phyloP scores from a whole-genome alignment of 1,284 basidiomycete species.

The Cryptococcus maquisensis region DNA sequence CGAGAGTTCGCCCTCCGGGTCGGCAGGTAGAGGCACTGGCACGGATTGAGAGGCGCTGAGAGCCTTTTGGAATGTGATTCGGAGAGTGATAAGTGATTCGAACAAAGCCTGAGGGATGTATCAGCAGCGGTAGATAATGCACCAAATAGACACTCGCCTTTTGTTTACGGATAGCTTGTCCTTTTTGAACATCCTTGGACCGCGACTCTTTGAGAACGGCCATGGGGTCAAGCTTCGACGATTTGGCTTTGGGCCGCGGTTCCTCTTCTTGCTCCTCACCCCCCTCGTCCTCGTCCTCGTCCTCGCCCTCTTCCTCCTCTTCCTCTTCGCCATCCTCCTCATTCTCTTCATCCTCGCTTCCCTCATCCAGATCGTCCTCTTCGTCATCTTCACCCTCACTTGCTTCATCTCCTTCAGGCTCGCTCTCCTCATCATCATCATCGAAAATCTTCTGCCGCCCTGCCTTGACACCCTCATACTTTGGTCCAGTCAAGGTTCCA shows the following conservation, averaged over 20 bases:
- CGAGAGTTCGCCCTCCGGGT: constrained; percentile 28
- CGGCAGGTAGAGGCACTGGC: constrained; percentile 50
- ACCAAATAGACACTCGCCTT: constrained; percentile 56
- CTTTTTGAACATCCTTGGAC: constrained; percentile 57
- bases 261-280: constrained; percentile 47
- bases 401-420: constrained; percentile 23
- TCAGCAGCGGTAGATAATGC: not conserved
- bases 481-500: constrained; percentile 50
- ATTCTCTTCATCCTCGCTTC: constrained; percentile 40
- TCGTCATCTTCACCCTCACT: constrained; percentile 53
- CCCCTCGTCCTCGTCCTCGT: constrained; percentile 52
- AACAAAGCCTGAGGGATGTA: constrained; percentile 60
- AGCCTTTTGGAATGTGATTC: constrained; percentile 84
- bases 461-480: constrained; percentile 67
- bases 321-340: constrained; percentile 35
- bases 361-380: constrained; percentile 59
- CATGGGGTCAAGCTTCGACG: constrained; percentile 50
- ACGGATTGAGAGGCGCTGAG: constrained; percentile 58
- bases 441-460: constrained; percentile 60
- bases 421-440: constrained; percentile 39
- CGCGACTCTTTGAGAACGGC: constrained; percentile 39
- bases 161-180: constrained; percentile 73
- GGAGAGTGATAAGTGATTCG: constrained; percentile 76
- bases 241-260: constrained; percentile 4
- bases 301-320: constrained; percentile 49